Evolutionary conservation across 805 yeast species (phyloP), one percentile per base, ranked within the genome.

Genomic region (Ogataea wickerhamii): DNA sequence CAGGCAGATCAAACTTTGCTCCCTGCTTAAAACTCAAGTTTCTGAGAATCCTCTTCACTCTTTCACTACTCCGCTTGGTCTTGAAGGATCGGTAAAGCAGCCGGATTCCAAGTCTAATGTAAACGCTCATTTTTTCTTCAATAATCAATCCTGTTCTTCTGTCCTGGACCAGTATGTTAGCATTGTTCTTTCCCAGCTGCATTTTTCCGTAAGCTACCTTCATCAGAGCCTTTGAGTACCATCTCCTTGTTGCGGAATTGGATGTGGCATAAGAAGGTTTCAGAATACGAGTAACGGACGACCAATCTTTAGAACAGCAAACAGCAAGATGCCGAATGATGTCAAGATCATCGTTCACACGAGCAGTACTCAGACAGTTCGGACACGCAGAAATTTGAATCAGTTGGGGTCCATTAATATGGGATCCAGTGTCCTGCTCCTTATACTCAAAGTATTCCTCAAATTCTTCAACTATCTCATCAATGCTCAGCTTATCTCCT

Each of bases 111-210:
- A 93, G 56, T 34, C 96, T 70, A 8, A 93, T 93, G 52, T 86
- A 86, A 1, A 85, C 77, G 41, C 89, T 81, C 85, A 93, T 91
- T 52, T 87, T 87, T 53, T 91, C 98, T 57, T 91, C 98, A 54
- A 84, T 61, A n/a, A 91, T 78, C 32, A 86, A 73, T 0, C 98
- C 98, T 0, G 96, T 82, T 13, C 74, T 68, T 44, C 98, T 70
- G 58, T 93, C 97, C 59, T 93, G 98, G 2, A 91, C 97, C 34
- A 93, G 67, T 21, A 93, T 91, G 55, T 91, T 91, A 7, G 97
- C 98, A 33, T 94, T 87, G 55, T 91, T 87, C 18, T 82, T 80
- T 2, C 97, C 97, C 25, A 91, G 63, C 34, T 80, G 78, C 56
- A 88, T 83, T 51, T 83, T 83, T 0, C 98, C 98, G 55, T 87